Evolutionary conservation across 768 basidiomycete genomes (phyloP), one percentile per base, ranked within the genome.

Genomic region (Mycena venus): DNA sequence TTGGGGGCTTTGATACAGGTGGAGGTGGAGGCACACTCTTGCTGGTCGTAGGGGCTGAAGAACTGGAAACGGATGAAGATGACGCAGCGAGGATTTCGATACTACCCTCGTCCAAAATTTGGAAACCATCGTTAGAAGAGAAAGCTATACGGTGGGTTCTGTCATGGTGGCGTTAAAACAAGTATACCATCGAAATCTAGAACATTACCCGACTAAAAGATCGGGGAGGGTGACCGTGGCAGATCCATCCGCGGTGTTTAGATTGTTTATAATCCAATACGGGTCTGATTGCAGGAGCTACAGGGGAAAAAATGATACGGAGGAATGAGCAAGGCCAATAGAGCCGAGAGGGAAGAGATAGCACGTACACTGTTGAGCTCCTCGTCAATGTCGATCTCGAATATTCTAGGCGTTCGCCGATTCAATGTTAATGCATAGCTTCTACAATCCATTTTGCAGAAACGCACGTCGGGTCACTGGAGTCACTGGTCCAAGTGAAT

Each of bases 91-190:
- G 42, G 56, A 68, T 68, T 32, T 59, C 40, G 56, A 68, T 59
- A 31, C 42, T 68, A 31, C 67, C 56, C 67, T 42, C n/a, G n/a
- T 6, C 14, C 29, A 31, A 56, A 56, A 67, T 31, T 3, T 14
- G 9, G 51, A 67, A 67, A 15, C 67, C 42, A 27, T 59, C 67
- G 29, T 2, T 59, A 32, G 29, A 23, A 9, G 67, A 32, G 51
- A 68, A 59, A n/a, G 56, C 67, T 59, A 68, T 68, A 15, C 67
- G 67, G 42, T 68, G 65, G 19, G 34, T 56, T 56, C 67, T 58
- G 56, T 59, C 40, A 36, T 44, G 55, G 63, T 38, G 8, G 36
- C 36, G n/a, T 67, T 59, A 34, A n/a, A 55, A 12, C 55, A 23
- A 49, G 32, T n/a, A 12, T 34, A 15, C 23, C 12, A 59, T 53